Conservation (phyloP, 139 green algal genomes). For the Chlamydomonas sphaeroides region DNA sequence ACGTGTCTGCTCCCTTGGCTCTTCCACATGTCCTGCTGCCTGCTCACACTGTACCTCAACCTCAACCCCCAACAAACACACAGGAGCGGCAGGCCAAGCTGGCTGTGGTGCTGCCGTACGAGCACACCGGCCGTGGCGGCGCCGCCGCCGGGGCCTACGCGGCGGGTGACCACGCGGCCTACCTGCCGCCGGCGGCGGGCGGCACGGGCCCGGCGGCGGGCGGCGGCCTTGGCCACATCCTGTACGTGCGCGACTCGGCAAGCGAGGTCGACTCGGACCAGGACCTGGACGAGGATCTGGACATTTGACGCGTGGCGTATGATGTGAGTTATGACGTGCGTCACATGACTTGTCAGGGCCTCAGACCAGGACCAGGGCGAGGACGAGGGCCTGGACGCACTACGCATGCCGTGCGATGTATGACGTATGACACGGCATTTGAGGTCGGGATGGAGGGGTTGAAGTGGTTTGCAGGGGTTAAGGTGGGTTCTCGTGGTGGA, state of each 20-base stretch:
- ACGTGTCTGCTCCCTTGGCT: no score
- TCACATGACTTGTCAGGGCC: no score
- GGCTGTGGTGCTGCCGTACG: conserved; percentile 77
- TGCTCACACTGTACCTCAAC: neutral
- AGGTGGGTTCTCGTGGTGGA: no score
- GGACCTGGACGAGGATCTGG: conserved; percentile 85
- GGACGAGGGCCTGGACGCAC: no score
- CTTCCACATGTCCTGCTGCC: neutral
- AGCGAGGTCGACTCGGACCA: conserved; percentile 82
- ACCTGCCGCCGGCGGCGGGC: conserved; percentile 73
- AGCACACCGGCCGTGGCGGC: conserved; percentile 70
- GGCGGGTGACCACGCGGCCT: conserved; percentile 64
- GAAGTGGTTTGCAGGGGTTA: no score
- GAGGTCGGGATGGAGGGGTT: no score
- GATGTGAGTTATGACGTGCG: no score
- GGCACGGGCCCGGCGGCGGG: conserved; percentile 42
- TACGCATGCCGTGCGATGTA: no score
- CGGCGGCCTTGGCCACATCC: conserved; percentile 71
- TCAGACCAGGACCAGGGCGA: no score
- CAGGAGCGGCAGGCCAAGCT: conserved; percentile 62
- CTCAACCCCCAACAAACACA: no score
- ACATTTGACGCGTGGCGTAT: conserved; percentile 74
- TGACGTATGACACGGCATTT: no score
- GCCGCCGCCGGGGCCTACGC: conserved; percentile 30
- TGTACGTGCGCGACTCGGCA: conserved; percentile 81